A percentile compares a stretch with the other conserved stretches of the same genome.
Evolutionary conservation across 73 alveolate species (phyloP).

Genomic region (Paramecium biaurelia): DNA sequence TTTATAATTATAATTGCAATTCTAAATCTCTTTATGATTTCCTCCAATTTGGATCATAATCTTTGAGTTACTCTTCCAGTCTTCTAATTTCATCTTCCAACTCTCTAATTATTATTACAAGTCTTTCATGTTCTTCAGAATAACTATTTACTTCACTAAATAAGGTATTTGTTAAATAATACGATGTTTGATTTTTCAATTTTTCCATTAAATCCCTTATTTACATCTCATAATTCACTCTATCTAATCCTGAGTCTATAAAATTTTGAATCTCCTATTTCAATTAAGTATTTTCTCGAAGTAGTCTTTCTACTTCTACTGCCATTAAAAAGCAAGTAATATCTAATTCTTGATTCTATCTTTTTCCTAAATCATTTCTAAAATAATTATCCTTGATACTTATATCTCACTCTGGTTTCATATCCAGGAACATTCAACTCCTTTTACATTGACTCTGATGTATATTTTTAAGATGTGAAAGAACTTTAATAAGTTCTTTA

Average conservation of each 20-base stretch:
- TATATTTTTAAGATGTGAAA: not conserved
- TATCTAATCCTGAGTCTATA: slow-evolving; percentile 35
- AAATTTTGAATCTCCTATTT: not conserved
- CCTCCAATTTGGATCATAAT: slow-evolving; percentile 46
- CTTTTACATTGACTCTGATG: not conserved
- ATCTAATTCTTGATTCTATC: not conserved
- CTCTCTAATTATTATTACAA: not conserved
- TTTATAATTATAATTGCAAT: not conserved
- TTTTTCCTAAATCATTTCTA: slow-evolving; percentile 17
- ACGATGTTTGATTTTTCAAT: not conserved
- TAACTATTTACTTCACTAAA: not conserved
- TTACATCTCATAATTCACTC: slow-evolving; percentile 38
- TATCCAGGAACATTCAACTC: slow-evolving; percentile 36
- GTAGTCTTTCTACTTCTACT: not conserved
- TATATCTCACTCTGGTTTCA: slow-evolving; percentile 27
- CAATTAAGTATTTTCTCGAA: not conserved
- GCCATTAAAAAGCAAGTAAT: slow-evolving; percentile 48
- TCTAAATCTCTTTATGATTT: not conserved
- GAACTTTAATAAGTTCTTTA: not conserved
- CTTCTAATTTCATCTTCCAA: not conserved
- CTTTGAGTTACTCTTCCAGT: not conserved
- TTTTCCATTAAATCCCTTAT: not conserved
- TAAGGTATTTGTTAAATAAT: not conserved
- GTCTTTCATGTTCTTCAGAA: slow-evolving; percentile 6
- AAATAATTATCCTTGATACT: not conserved